These are phyloP conservation scores for Phytopythium helicoides DNA, from an alignment of 352 stramenopile species.

Conservation along the genomic window DNA sequence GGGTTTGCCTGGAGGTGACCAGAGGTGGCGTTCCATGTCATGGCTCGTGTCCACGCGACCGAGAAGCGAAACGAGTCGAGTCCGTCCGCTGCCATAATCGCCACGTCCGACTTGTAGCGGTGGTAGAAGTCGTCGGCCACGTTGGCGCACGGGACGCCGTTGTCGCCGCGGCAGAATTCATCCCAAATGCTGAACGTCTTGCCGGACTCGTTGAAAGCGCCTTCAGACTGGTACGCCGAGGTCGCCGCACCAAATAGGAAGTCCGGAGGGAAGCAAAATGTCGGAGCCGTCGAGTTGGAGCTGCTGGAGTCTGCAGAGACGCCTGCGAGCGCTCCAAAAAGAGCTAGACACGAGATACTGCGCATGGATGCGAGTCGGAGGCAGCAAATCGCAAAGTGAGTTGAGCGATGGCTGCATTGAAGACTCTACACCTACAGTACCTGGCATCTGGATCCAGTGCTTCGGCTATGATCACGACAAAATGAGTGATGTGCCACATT, in stretches of 20 bases:
- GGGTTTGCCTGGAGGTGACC: conserved; percentile 59
- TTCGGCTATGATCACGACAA: no score
- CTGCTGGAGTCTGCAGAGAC: no score
- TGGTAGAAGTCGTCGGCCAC: conserved; percentile 93
- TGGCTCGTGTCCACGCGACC: conserved; percentile 87
- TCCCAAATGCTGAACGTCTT: conserved; percentile 92
- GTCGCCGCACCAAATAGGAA: conserved; percentile 91
- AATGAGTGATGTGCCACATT: no score
- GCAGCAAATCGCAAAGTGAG: no score
- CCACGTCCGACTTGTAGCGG: conserved; percentile 87
- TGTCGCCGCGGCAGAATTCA: conserved; percentile 76
- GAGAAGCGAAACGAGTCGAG: conserved; percentile 90
- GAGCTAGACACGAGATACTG: no score
- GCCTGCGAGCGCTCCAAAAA: no score
- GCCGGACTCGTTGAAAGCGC: conserved; percentile 78
- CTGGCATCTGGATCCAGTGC: no score
- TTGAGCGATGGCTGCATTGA: no score
- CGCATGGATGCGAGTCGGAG: no score
- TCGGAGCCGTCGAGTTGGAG: conserved; percentile 5
- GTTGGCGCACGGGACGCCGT: conserved; percentile 79
- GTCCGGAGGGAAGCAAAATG: conserved; percentile 46
- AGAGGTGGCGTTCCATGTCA: conserved; percentile 65
- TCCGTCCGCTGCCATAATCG: conserved; percentile 88
- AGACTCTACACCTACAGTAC: no score
- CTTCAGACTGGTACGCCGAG: conserved; percentile 93